Base-by-base conservation (phyloP, 352 stramenopile species). In the Globisporangium nagaii region DNA sequence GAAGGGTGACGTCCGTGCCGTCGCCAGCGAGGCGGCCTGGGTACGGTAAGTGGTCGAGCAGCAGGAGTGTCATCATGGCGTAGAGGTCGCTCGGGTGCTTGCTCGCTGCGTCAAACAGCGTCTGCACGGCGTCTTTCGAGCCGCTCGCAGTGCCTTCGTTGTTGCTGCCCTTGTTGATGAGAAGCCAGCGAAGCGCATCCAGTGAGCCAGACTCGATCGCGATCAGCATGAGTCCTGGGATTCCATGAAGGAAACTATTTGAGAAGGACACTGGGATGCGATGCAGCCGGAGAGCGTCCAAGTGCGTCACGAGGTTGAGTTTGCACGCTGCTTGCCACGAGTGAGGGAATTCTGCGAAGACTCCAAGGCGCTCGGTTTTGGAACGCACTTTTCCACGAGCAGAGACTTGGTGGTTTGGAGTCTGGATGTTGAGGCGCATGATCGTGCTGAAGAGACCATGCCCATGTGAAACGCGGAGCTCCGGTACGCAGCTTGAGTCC, bases 1-100 rank as follows among this genome's bases (percentile, higher is more conserved):
- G 56, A 4, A 90, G 57, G 1, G 76, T 76, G 22, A 63, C 44
- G 17, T 73, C 71, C 17, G 55, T 56, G 28, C 79, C 73, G 36
- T 88, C 73, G 3, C 79, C 79, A 5, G 58, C 46, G 17, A 88
- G 59, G 9, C 79, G 70, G 2, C 76, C 76, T 3, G 10, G 17
- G 45, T 61, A 61, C n/a, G 64, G 68, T 32, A 50, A 36, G 1
- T 74, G 31, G 0, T 52, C 40, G 22, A 90, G 53, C 19, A 90
- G 46, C 3, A 75, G 9, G 22, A 71, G 45, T 2, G 70, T 80
- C 65, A 83, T 79, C 20, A 54, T 40, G 0, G 73, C 74, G 49
- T 74, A 69, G 10, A 68, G n/a, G 4, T 54, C 34, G 9, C 67
- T 65, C 15, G 73, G 22, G 34, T 82, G 74, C 24, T 52, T 58